phyloP scores from a whole-genome alignment of 306 rosid species.

The Fragaria nilgerrensis region DNA sequence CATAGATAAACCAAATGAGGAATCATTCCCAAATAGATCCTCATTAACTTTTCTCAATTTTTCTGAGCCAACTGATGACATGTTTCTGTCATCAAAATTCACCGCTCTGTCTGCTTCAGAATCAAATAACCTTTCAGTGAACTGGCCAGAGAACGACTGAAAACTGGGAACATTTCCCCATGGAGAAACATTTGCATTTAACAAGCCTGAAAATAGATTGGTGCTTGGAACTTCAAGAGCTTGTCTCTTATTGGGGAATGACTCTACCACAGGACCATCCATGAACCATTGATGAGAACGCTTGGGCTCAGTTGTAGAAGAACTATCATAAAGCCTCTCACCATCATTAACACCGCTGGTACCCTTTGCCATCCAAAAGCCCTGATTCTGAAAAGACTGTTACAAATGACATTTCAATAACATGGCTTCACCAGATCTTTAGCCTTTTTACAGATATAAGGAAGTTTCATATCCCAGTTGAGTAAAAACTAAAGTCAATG shows the following conservation, averaged over 20 bases:
- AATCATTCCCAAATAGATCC: conserved; percentile 44
- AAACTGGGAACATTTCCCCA: conserved; percentile 60
- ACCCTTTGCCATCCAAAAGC: conserved; percentile 65
- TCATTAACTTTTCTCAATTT: conserved; percentile 50
- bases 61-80: conserved; percentile 28
- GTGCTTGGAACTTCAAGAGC: conserved; percentile 48
- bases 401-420: conserved; percentile 19
- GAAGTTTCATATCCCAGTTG: background rate
- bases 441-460: background rate
- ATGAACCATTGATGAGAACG: conserved; percentile 67
- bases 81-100: conserved; percentile 44
- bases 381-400: conserved; percentile 58
- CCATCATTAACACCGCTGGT: conserved; percentile 47
- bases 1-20: conserved; percentile 55
- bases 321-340: conserved; percentile 45
- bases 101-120: conserved; percentile 33
- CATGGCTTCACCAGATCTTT: conserved; percentile 5
- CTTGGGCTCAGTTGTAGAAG: conserved; percentile 62
- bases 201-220: conserved; percentile 47
- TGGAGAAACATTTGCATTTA: conserved; percentile 37
- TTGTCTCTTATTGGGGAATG: conserved; percentile 68
- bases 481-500: background rate
- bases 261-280: conserved; percentile 63
- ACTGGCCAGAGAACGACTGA: conserved; percentile 53
- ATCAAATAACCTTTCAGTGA: conserved; percentile 46